These are phyloP conservation scores for Teunomyces kruisii DNA, from an alignment of 805 yeast species.

Conservation along the genomic window DNA sequence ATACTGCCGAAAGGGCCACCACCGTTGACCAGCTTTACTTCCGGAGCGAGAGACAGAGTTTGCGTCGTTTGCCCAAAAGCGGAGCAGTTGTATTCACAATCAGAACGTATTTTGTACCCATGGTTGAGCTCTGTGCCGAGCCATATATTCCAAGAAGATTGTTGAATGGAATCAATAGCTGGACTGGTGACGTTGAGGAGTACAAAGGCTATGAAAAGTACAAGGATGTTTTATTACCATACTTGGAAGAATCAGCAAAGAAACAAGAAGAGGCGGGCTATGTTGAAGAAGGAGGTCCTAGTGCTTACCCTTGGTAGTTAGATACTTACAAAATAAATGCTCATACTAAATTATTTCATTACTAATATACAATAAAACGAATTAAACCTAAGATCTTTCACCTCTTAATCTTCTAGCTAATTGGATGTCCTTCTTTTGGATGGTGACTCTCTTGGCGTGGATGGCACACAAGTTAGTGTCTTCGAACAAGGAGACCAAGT, in stretches of 20 bases:
- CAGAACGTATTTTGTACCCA: slow-evolving; percentile 61
- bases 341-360: slow-evolving; percentile 9
- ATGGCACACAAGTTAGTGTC: slow-evolving; percentile 98
- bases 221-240: slow-evolving; percentile 55
- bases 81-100: slow-evolving; percentile 62
- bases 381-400: slow-evolving; percentile 68
- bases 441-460: slow-evolving; percentile 98
- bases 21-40: slow-evolving; percentile 49
- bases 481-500: slow-evolving; percentile 92
- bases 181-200: slow-evolving; percentile 59
- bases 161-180: slow-evolving; percentile 56
- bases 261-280: slow-evolving; percentile 49
- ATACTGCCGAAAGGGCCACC: slow-evolving; percentile 54
- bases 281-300: slow-evolving; percentile 39
- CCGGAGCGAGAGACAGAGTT: slow-evolving; percentile 65
- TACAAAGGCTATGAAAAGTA: slow-evolving; percentile 60
- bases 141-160: slow-evolving; percentile 62
- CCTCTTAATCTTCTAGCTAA: slow-evolving; percentile 98
- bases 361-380: slow-evolving; percentile 12
- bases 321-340: not conserved
- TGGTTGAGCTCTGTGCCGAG: slow-evolving; percentile 54
- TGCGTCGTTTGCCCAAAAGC: slow-evolving; percentile 57
- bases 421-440: slow-evolving; percentile 97
- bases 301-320: slow-evolving; percentile 40
- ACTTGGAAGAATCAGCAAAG: slow-evolving; percentile 45